Evolutionary conservation across 73 alveolate genomes (phyloP), one percentile per base, ranked within the genome.

Genomic region (Stentor roeselii): DNA sequence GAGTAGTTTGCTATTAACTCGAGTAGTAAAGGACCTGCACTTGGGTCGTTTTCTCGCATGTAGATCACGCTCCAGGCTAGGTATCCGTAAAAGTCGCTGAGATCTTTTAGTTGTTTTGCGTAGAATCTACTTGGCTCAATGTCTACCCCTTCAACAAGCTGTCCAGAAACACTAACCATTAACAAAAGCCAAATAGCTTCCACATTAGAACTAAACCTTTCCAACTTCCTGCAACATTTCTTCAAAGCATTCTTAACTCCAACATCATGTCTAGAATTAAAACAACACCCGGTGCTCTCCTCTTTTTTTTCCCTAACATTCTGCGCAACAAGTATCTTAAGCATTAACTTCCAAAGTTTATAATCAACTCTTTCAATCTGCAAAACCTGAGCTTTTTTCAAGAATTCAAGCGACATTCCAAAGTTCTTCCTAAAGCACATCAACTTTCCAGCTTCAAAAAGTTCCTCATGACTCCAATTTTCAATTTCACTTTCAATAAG

Each of bases 51-150:
- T 15, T 78, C 75, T 30, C 38, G 37, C 37, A 87, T 27, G 61
- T 83, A 90, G 1, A 87, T 40, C 32, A 87, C 90, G 2, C 93
- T 84, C 91, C 92, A 90, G 27, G 95, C 95, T 15, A 90, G 32
- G 78, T 90, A 90, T 31, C 95, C 95, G 2, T 82, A 21, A 50
- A 87, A 90, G 35, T 40, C 41, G 59, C 78, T 84, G 1, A 61
- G 3, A 39, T 87, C 60, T 78, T 90, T 78, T 14, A 90, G 60
- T 41, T 84, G 60, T 3, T 61, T 40, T 21, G 95, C 95, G 42
- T 74, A 86, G 58, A 83, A 89, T 74, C 87, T 83, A 36, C 88
- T 76, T 40, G 37, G 35, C 32, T 59, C 80, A 27, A 67, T 67
- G 2, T 67, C 80, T 21, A 34, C 80, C 2, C 80, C 80, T 0